Percentiles rank a stretch among this genome's conserved stretches.
Conservation (phyloP, 805 yeast genomes). For the Danielia reshetovae region DNA sequence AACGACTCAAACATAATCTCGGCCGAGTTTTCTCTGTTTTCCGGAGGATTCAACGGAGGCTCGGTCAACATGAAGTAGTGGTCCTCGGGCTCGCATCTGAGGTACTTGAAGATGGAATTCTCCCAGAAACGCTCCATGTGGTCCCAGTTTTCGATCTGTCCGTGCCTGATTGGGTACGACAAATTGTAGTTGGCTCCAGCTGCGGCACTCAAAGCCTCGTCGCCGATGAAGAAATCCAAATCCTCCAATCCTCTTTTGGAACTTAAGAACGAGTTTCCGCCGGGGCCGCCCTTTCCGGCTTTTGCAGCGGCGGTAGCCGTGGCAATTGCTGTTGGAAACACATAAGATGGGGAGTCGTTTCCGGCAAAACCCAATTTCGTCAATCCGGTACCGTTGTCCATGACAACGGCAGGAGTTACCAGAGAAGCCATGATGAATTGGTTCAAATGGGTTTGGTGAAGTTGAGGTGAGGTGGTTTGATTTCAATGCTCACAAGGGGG, state of each 20-base stretch:
- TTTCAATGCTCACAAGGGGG: no score
- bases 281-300: conserved; percentile 33
- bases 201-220: conserved; percentile 91
- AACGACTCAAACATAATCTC: conserved; percentile 98
- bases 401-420: conserved; percentile 89
- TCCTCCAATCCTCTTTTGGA: conserved; percentile 89
- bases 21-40: conserved; percentile 96
- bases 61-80: conserved; percentile 94
- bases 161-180: conserved; percentile 92
- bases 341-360: conserved; percentile 95
- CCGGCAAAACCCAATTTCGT: conserved; percentile 99
- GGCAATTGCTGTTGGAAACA: conserved; percentile 95
- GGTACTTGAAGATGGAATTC: conserved; percentile 89
- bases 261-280: conserved; percentile 42
- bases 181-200: conserved; percentile 85
- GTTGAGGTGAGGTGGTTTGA: no score
- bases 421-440: conserved; percentile 29
- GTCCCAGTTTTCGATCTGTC: conserved; percentile 99
- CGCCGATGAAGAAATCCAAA: conserved; percentile 91
- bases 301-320: conserved; percentile 54
- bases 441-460: no score
- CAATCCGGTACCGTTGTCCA: conserved; percentile 98
- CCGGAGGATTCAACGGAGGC: conserved; percentile 99
- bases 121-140: conserved; percentile 99
- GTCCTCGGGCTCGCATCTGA: conserved; percentile 98